Evolutionary conservation across 2,329 filamentous ascomycete species (phyloP), one percentile per base, ranked within the genome.

Genomic region (Pleoardoris graminearum): DNA sequence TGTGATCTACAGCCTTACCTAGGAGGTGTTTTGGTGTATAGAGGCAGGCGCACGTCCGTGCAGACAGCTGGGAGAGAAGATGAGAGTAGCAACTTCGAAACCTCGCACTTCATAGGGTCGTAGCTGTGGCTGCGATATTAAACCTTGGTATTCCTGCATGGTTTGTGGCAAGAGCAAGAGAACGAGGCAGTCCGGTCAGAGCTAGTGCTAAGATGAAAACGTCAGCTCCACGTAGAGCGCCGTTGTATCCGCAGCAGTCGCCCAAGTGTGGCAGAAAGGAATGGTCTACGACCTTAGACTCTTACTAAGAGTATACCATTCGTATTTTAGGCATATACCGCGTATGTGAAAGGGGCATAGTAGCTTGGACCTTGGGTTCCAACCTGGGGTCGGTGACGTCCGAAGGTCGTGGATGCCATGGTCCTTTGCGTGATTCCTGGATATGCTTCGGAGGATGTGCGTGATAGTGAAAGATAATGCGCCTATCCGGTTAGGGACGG

Each of bases 171-270:
- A 45, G n/a, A 36, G 16, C 33, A 16, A 17, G 33, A 36, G 33
- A 19, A 33, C 8, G 19, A 11, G 7, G 30, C 14, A 23, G 27
- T 16, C 42, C 29, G 35, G 30, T 45, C 21, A 45, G 6, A 35
- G 11, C 25, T 12, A 35, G 29, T 45, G 29, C n/a, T 35, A 25
- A 29, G 19, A 12, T 38, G 29, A n/a, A n/a, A n/a, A n/a, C n/a
- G n/a, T n/a, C n/a, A 23, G 29, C 42, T 35, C 12, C 30, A 45
- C 42, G 30, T 35, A 45, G 29, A 44, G 27, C 11, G 41, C 42
- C 42, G 30, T 36, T 17, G 21, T 19, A 45, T 45, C 29, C 42
- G 42, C n/a, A 12, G n/a, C 16, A 44, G 11, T 44, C 27, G 21
- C 6, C 29, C 16, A 12, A 12, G 11, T 45, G 30, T 5, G 12